phyloP scores from a whole-genome alignment of 352 stramenopile genomes.

The Phytopythium delawarense region DNA sequence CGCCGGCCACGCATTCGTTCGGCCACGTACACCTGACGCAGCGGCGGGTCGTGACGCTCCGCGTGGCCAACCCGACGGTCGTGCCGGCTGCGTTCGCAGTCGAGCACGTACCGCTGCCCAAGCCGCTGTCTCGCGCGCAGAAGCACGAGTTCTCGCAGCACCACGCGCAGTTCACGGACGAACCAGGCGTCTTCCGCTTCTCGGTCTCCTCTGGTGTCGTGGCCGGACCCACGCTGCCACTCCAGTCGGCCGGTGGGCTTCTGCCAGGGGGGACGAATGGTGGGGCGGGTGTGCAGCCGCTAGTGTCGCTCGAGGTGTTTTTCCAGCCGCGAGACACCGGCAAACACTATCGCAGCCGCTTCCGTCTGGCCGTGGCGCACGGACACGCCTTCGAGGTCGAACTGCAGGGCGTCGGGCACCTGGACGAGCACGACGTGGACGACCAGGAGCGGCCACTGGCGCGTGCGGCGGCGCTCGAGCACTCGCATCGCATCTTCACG shows the following conservation, averaged over 20 bases:
- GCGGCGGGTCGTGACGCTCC: slow-evolving; percentile 37
- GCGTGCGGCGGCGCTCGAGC: slow-evolving; percentile 29
- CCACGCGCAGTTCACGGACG: slow-evolving; percentile 50
- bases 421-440: slow-evolving; percentile 41
- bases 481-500: slow-evolving; percentile 54
- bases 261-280: slow-evolving; percentile 12
- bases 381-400: slow-evolving; percentile 68
- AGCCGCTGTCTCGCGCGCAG: slow-evolving; percentile 50
- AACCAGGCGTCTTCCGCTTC: slow-evolving; percentile 62
- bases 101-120: slow-evolving; percentile 47
- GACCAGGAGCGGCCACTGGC: slow-evolving; percentile 52
- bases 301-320: slow-evolving; percentile 38
- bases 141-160: slow-evolving; percentile 46
- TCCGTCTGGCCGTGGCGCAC: slow-evolving; percentile 57
- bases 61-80: slow-evolving; percentile 56
- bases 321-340: slow-evolving; percentile 39
- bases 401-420: slow-evolving; percentile 61
- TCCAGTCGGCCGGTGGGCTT: slow-evolving; percentile 42
- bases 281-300: slow-evolving; percentile 30
- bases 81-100: slow-evolving; percentile 53
- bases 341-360: slow-evolving; percentile 55
- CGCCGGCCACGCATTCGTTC: slow-evolving; percentile 62
- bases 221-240: slow-evolving; percentile 46
- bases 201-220: slow-evolving; percentile 35
- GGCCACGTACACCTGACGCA: slow-evolving; percentile 53